Conservation (phyloP, 768 basidiomycete genomes). For the Dentipellis fragilis region DNA sequence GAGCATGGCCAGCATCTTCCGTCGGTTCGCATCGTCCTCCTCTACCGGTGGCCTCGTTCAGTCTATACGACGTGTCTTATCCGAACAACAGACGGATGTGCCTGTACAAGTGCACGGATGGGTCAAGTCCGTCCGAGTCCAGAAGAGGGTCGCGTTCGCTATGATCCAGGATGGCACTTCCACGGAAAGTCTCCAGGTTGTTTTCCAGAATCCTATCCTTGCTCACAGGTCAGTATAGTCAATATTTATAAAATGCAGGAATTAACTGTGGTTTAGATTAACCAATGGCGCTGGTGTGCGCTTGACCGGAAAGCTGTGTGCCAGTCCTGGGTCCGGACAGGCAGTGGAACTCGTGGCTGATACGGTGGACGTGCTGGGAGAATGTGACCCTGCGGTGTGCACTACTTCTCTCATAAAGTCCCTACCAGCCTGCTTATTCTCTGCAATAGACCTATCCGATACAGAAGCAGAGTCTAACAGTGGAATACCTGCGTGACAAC, state of each 20-base stretch:
- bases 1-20: no score
- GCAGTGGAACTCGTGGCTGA: slow-evolving; percentile 41
- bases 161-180: slow-evolving; percentile 77
- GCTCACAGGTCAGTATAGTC: slow-evolving; percentile 22
- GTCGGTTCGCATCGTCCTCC: no score
- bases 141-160: slow-evolving; percentile 84
- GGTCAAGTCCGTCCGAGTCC: slow-evolving; percentile 76
- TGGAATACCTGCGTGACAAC: slow-evolving; percentile 76
- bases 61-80: no score
- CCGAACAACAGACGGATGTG: not conserved
- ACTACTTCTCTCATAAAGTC: not conserved
- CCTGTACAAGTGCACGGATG: slow-evolving; percentile 56
- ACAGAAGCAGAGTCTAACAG: slow-evolving; percentile 76
- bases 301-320: slow-evolving; percentile 34
- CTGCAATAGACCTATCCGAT: slow-evolving; percentile 71
- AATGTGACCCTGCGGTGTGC: slow-evolving; percentile 46
- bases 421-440: not conserved
- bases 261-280: slow-evolving; percentile 23
- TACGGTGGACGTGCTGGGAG: slow-evolving; percentile 40
- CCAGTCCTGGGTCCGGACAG: slow-evolving; percentile 42
- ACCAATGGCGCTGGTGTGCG: slow-evolving; percentile 48
- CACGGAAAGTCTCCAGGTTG: slow-evolving; percentile 63
- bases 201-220: slow-evolving; percentile 39
- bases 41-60: no score
- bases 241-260: not conserved